Evolutionary conservation across 768 basidiomycete species (phyloP).

Genomic region (Macrolepiota fuliginosa): DNA sequence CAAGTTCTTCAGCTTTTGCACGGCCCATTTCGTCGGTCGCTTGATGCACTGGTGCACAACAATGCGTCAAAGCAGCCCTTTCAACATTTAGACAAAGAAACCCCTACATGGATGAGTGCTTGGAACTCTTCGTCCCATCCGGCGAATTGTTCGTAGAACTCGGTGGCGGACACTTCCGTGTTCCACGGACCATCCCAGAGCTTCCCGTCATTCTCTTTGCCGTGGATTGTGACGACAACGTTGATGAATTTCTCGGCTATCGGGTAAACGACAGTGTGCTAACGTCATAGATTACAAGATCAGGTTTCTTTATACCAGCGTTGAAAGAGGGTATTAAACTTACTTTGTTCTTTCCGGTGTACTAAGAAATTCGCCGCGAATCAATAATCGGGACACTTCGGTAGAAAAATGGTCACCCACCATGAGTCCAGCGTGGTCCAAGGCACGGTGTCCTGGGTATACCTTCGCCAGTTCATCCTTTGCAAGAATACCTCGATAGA

Average conservation of each 20-base stretch:
- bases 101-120: constrained; percentile 17
- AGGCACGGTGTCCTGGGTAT: constrained; percentile 27
- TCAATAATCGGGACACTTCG: background rate
- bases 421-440: constrained; percentile 15
- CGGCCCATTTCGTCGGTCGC: constrained; percentile 20
- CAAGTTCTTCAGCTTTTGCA: constrained; percentile 19
- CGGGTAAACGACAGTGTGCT: constrained; percentile 49
- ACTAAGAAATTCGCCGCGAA: constrained; percentile 18
- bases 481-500: constrained; percentile 33
- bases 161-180: constrained; percentile 12
- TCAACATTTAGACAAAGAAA: background rate
- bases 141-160: constrained; percentile 12
- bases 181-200: constrained; percentile 17
- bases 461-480: constrained; percentile 19
- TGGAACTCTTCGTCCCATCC: constrained; percentile 18
- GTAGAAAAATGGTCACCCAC: constrained; percentile 14
- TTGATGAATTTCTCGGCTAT: constrained; percentile 47
- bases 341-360: constrained; percentile 29
- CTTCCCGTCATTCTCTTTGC: constrained; percentile 11
- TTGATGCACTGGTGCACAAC: constrained; percentile 16
- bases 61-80: background rate
- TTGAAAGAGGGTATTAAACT: background rate
- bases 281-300: background rate
- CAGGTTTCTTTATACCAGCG: background rate
- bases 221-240: constrained; percentile 36